Conservation (phyloP, 805 yeast genomes). For the Barnettozyma salicaria region DNA sequence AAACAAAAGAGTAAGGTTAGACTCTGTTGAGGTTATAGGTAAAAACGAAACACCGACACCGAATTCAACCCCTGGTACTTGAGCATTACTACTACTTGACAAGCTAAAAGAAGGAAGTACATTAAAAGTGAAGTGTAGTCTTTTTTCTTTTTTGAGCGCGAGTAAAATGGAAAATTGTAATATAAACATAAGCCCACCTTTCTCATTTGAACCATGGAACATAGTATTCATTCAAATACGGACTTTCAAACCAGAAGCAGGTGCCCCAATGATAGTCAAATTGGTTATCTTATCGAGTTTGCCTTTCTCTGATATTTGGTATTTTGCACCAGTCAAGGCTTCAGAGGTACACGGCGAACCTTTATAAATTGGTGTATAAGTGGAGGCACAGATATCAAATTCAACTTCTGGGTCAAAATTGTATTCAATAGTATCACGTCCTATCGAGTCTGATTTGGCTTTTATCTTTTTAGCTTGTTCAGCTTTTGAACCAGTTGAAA, state of each 20-base stretch:
- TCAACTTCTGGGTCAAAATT: conserved; percentile 92
- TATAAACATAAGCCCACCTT: too few relatives aligned
- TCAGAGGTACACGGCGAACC: conserved; percentile 66
- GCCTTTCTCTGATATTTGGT: conserved; percentile 73
- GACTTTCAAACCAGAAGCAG: conserved; percentile 81
- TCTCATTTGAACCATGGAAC: too few relatives aligned
- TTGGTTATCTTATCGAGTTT: conserved; percentile 68
- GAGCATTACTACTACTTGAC: neutral
- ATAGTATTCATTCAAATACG: conserved; percentile 19
- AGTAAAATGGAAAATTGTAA: neutral
- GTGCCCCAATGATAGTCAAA: conserved; percentile 80
- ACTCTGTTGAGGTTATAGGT: conserved; percentile 7
- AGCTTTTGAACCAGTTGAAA: conserved; percentile 70
- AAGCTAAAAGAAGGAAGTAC: neutral
- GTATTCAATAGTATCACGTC: conserved; percentile 82
- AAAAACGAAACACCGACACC: conserved; percentile 1
- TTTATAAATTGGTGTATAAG: conserved; percentile 82
- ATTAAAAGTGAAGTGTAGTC: too few relatives aligned
- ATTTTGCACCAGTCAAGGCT: conserved; percentile 85
- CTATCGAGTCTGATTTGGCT: conserved; percentile 69
- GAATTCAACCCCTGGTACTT: neutral
- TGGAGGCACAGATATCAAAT: conserved; percentile 82
- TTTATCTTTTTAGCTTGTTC: conserved; percentile 85
- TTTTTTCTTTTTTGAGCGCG: neutral
- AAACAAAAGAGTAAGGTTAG: conserved; percentile 24